These are phyloP conservation scores for Leccinellum rugosiceps DNA, from an alignment of 768 basidiomycete species.

Conservation along the genomic window DNA sequence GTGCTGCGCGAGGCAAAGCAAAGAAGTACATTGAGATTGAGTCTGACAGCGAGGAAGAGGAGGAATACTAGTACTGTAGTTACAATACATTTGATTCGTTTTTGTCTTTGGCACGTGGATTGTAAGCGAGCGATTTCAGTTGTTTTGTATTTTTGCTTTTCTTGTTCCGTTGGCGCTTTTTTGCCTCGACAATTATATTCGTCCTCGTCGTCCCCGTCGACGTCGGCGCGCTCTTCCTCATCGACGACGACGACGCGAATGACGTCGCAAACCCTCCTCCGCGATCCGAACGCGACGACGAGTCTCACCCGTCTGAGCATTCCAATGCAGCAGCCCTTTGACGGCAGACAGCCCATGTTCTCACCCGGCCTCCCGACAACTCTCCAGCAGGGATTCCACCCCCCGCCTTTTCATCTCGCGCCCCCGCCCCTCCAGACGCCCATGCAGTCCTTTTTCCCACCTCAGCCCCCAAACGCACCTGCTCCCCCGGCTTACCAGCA, in stretches of 20 bases:
- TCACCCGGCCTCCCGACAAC: constrained; percentile 65
- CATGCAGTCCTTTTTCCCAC: constrained; percentile 65
- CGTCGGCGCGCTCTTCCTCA: constrained; percentile 5
- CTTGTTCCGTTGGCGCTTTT: neutral
- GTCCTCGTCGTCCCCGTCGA: constrained; percentile 4
- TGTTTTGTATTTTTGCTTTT: neutral
- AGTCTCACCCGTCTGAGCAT: constrained; percentile 55
- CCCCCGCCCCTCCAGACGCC: constrained; percentile 61
- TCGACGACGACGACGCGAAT: neutral
- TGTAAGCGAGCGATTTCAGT: constrained; percentile 10
- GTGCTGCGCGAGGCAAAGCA: constrained; percentile 45
- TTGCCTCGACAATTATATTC: neutral
- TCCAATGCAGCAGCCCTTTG: constrained; percentile 54
- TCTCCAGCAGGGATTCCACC: constrained; percentile 56
- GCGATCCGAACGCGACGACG: neutral
- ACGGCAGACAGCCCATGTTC: constrained; percentile 47
- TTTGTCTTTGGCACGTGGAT: constrained; percentile 10
- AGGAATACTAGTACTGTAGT: constrained; percentile 34
- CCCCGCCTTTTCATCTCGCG: constrained; percentile 44
- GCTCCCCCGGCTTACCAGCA: constrained; percentile 49
- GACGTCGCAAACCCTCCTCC: neutral
- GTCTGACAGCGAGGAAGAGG: constrained; percentile 46
- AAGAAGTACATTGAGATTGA: constrained; percentile 65
- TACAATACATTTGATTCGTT: neutral
- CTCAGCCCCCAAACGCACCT: constrained; percentile 47